Evolutionary conservation across 2,329 filamentous ascomycete species (phyloP).

Genomic region (Myriangium duriaei): DNA sequence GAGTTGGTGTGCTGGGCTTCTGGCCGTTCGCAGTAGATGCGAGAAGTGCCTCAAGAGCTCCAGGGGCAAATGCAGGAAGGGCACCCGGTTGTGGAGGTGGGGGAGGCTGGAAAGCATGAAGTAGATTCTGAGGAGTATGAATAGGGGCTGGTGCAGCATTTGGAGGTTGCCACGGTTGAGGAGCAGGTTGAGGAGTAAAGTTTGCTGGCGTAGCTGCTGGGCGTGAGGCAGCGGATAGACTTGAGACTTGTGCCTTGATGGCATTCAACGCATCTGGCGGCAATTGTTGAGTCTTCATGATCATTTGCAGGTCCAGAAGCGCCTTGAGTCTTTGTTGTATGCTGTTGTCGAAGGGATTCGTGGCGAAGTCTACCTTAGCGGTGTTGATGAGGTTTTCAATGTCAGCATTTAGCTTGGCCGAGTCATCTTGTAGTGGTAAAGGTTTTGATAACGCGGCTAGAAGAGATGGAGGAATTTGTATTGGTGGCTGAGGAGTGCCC

Average conservation of each 20-base stretch:
- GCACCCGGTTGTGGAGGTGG: conserved; percentile 16
- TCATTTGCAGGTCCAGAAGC: conserved; percentile 69
- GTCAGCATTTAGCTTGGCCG: conserved; percentile 65
- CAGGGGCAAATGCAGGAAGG: conserved; percentile 18
- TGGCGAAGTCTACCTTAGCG: conserved; percentile 61
- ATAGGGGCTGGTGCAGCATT: conserved; percentile 11
- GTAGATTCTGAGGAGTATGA: conserved; percentile 13
- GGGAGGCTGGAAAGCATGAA: conserved; percentile 12
- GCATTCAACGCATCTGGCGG: conserved; percentile 70
- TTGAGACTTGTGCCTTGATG: conserved; percentile 74
- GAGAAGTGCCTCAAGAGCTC: conserved; percentile 21
- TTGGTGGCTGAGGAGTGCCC: conserved; percentile 11
- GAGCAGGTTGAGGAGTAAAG: conserved; percentile 20
- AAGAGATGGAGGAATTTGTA: conserved; percentile 10
- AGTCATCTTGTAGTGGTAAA: conserved; percentile 15
- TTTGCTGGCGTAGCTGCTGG: conserved; percentile 14
- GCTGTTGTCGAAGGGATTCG: conserved; percentile 61
- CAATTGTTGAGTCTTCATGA: conserved; percentile 66
- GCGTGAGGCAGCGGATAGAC: conserved; percentile 48
- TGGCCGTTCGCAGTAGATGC: conserved; percentile 23
- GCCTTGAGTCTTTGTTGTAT: conserved; percentile 72
- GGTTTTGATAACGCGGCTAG: conserved; percentile 11
- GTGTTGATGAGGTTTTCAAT: conserved; percentile 65
- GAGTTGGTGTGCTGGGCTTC: conserved; percentile 25
- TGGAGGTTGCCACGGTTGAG: conserved; percentile 19